Percentiles rank a stretch among this genome's conserved stretches.
These are phyloP conservation scores for Forsythia suspensa DNA, from an alignment of 257 asterid species.

Conservation along the genomic window DNA sequence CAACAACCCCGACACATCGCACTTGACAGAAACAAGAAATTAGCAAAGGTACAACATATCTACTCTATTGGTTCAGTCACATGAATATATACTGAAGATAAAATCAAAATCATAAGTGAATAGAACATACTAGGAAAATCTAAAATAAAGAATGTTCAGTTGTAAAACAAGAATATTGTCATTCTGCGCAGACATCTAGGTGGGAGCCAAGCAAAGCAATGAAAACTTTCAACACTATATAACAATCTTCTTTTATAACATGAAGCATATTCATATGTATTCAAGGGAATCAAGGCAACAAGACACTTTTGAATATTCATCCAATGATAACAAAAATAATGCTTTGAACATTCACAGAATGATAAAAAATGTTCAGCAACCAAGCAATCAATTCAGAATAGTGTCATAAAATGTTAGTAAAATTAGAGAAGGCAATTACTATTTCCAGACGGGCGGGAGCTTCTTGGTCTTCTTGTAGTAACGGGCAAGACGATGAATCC, in stretches of 20 bases:
- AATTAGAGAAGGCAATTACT: constrained; percentile 37
- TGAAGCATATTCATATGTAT: not conserved
- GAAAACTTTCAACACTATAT: not conserved
- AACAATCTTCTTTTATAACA: not conserved
- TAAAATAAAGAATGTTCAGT: not conserved
- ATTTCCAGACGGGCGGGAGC: constrained; percentile 92
- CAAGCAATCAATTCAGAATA: not conserved
- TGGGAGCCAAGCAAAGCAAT: not conserved
- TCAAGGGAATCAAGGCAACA: not conserved
- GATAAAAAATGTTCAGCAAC: not conserved
- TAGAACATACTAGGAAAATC: not conserved
- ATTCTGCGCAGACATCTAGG: not conserved
- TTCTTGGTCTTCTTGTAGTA: constrained; percentile 94
- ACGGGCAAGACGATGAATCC: constrained; percentile 93
- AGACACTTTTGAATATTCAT: not conserved
- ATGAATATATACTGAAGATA: not conserved
- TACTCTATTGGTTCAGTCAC: not conserved
- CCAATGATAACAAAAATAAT: not conserved
- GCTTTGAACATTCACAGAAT: not conserved
- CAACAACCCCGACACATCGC: not conserved
- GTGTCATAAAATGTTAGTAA: not conserved
- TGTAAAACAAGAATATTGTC: not conserved
- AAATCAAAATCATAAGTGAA: not conserved
- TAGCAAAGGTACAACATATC: not conserved
- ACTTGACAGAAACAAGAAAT: not conserved